Evolutionary conservation across 495 filamentous ascomycete genomes (phyloP).

Genomic region (Trichoderma orchidacearum): DNA sequence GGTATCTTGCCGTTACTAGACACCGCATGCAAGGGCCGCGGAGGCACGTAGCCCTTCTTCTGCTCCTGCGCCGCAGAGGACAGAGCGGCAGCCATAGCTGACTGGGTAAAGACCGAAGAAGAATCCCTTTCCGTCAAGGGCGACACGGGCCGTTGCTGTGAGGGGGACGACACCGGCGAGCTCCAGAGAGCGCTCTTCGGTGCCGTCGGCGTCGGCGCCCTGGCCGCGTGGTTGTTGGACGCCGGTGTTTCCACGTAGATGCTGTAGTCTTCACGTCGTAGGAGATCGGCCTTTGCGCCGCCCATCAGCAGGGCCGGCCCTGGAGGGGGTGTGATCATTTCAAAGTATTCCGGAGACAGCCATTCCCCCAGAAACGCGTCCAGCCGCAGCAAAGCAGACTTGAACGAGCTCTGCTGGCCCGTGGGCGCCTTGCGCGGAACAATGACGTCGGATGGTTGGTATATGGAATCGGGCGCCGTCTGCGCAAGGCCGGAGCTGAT

Average conservation of each 20-base stretch:
- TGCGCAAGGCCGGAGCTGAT: conserved; percentile 81
- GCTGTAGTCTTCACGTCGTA: conserved; percentile 51
- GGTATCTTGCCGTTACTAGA: conserved; percentile 72
- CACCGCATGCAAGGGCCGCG: conserved; percentile 71
- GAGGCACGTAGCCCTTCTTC: conserved; percentile 47
- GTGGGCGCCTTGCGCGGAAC: background rate
- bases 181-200: conserved; percentile 23
- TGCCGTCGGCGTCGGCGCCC: background rate
- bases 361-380: conserved; percentile 95
- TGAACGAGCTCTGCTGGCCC: conserved; percentile 3
- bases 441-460: conserved; percentile 6
- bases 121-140: background rate
- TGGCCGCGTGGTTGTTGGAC: background rate
- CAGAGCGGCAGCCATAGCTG: background rate
- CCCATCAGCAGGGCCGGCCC: conserved; percentile 74
- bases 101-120: background rate
- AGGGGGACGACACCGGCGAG: conserved; percentile 6
- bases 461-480: conserved; percentile 16
- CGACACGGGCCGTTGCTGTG: background rate
- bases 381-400: conserved; percentile 45
- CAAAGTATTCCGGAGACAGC: conserved; percentile 86
- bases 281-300: conserved; percentile 69
- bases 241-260: conserved; percentile 8
- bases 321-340: conserved; percentile 80
- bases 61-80: background rate